phyloP scores from a whole-genome alignment of 176 grass and related monocot species.

The Triticum timopheevii region DNA sequence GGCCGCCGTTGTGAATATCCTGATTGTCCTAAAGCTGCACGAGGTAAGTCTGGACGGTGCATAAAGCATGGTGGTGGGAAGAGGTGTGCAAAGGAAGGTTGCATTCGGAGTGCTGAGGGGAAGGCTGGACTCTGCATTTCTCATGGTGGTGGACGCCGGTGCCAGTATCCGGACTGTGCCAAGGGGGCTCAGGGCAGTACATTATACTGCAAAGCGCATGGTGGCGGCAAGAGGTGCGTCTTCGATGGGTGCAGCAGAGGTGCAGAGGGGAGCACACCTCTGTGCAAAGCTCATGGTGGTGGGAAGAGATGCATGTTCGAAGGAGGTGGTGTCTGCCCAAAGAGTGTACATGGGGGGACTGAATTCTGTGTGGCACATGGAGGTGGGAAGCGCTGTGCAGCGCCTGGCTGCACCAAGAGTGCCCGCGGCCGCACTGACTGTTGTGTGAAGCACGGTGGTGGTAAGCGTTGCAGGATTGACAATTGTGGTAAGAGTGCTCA shows the following conservation, averaged over 20 bases:
- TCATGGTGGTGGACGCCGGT: slow-evolving; percentile 66
- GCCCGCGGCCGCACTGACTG: slow-evolving; percentile 59
- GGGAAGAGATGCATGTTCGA: slow-evolving; percentile 65
- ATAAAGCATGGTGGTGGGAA: slow-evolving; percentile 77
- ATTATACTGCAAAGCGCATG: slow-evolving; percentile 62
- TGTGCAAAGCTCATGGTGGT: slow-evolving; percentile 66
- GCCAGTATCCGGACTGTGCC: slow-evolving; percentile 46
- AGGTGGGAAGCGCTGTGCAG: slow-evolving; percentile 56
- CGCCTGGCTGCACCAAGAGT: slow-evolving; percentile 54
- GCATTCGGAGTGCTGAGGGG: slow-evolving; percentile 59
- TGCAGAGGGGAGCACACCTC: slow-evolving; percentile 65
- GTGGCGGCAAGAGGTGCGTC: slow-evolving; percentile 62
- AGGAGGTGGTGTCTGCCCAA: slow-evolving; percentile 54
- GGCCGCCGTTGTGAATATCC: slow-evolving; percentile 50
- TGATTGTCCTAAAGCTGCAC: slow-evolving; percentile 63
- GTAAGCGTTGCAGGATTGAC: slow-evolving; percentile 57
- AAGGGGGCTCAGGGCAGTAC: slow-evolving; percentile 69
- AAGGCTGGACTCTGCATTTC: slow-evolving; percentile 70
- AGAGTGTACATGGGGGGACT: slow-evolving; percentile 65
- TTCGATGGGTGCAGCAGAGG: slow-evolving; percentile 71
- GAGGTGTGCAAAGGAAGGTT: slow-evolving; percentile 51
- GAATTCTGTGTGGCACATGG: slow-evolving; percentile 66
- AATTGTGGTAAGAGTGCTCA: slow-evolving; percentile 60
- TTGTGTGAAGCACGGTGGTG: slow-evolving; percentile 62
- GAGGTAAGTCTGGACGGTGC: slow-evolving; percentile 58